Evolutionary conservation across 2,329 filamentous ascomycete species (phyloP), one percentile per base, ranked within the genome.

Genomic region (Stachybotrys elegans): DNA sequence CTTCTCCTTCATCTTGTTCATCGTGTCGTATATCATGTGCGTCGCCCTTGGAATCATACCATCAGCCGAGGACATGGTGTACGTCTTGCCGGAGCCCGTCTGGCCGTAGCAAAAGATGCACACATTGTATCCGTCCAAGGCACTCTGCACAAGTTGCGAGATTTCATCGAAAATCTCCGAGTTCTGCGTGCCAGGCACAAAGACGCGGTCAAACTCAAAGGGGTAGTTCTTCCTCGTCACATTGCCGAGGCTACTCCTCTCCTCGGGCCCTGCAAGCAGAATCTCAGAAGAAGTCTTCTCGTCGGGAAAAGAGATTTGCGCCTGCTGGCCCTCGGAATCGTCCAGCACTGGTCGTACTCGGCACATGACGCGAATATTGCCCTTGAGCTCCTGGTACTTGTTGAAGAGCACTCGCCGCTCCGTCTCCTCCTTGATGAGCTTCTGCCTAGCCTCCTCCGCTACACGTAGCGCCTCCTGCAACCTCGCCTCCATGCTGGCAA

Each of bases 21-120:
- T 88, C 34, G 89, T 93, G 43, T 88, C 80, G 63, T 96, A 96
- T 51, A 98, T 95, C 72, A 97, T 92, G 52, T 88, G 81, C 7
- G 94, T 93, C 4, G 93, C 91, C 7, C 86, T 81, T 2, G 93
- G 92, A 47, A 98, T 98, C 85, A 98, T 96, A 53, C 93, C 93
- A 55, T 96, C 88, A 2, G 73, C 67, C 1, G 84, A 86, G 9
- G 88, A 94, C 93, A 98, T 98, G 4, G 93, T 97, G 60, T 85
- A 88, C 0, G 93, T 98, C 73, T 98, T 98, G 48, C 93, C 93
- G 16, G 91, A 93, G 4, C 93, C 93, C 0, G 93, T 98, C 65
- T 98, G 93, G 35, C 93, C 93, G 60, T 98, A 98, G 61, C 91
- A 96, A 69, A 98, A 95, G 50, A 98, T 97, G 66, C 92, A 97